These are phyloP conservation scores for Taphrina wiesneri DNA, from an alignment of 1,139 yeast species.

Conservation along the genomic window DNA sequence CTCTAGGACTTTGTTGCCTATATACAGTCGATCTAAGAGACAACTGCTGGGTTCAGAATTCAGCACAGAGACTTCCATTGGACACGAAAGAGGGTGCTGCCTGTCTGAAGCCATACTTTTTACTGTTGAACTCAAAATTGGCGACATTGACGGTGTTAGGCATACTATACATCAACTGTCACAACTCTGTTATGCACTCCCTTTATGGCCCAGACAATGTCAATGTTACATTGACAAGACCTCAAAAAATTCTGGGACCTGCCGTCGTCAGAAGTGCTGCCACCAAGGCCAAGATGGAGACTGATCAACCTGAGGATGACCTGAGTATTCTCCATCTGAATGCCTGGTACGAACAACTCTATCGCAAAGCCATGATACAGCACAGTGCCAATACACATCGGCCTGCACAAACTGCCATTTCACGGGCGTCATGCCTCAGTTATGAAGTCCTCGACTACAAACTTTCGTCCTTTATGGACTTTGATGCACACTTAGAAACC, in stretches of 20 bases:
- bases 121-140: neutral
- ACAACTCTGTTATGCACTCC: neutral
- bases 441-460: neutral
- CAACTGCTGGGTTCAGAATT: too few relatives aligned
- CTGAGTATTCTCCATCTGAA: neutral
- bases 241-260: neutral
- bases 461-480: neutral
- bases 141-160: neutral
- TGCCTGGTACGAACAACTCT: neutral
- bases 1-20: neutral
- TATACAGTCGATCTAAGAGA: neutral
- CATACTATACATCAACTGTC: neutral
- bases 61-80: neutral
- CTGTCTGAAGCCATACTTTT: neutral
- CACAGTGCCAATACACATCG: neutral
- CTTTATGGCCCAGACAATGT: neutral
- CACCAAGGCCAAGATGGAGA: neutral
- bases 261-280: neutral
- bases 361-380: neutral
- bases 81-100: neutral
- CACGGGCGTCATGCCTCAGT: neutral
- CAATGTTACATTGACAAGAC: neutral
- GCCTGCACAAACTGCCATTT: neutral
- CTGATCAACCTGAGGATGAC: neutral
- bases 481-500: neutral